Evolutionary conservation across 1,284 basidiomycete genomes (phyloP), one percentile per base, ranked within the genome.

Genomic region (Malassezia psittaci): DNA sequence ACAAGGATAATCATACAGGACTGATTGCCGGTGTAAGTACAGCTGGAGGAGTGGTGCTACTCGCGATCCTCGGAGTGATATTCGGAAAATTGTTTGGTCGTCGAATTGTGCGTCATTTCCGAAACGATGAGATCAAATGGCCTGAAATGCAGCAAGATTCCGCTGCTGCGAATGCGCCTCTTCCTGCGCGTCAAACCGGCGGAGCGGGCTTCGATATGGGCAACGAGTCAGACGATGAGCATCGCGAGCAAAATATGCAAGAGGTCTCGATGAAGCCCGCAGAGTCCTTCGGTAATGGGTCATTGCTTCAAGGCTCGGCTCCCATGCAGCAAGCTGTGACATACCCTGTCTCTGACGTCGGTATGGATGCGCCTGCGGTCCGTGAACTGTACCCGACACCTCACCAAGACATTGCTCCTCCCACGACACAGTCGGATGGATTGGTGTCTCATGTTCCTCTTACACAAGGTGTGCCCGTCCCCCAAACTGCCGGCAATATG

Each of bases 181-280:
- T 73, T n/a, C 66, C 72, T 6, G 70, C 72, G 19, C 53, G 68
- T 8, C 52, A 65, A 12, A 72, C 70, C 3, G 69, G 69, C 16
- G 67, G 67, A 38, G 70, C 72, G 6, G 70, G 72, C 2, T 74
- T 72, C 47, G 70, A 68, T 32, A 72, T 73, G 72, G 69, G 69
- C 50, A 62, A 66, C 33, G 70, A 74, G 15, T 62, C 60, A 16
- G 65, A 67, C 51, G 48, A 60, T 35, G 68, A 63, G 19, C 41
- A 36, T 16, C 24, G 47, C 33, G 60, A 59, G 18, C 21, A 29
- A 5, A 32, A 34, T 39, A 55, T 53, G 55, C 45, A 34, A 3
- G 55, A 53, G 29, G 24, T 32, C 5, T 42, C 40, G n/a, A 5
- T 54, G 18, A 54, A 54, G 44, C 15, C 34, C 7, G 46, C 39